Evolutionary conservation across 345 rosid species (phyloP).

Genomic region (Citrus inodora): DNA sequence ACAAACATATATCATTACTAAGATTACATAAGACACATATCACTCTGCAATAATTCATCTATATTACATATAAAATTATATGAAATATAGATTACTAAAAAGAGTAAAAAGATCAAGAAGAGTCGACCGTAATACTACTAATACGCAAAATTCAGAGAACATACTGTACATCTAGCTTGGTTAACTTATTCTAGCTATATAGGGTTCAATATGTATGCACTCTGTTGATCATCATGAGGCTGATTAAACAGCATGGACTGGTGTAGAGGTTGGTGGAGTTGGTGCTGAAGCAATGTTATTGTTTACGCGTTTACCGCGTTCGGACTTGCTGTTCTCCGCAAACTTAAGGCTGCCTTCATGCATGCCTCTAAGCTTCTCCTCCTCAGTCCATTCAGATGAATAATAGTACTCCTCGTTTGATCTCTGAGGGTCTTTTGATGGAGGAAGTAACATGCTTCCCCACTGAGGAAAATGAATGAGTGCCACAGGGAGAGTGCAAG

Average conservation of each 20-base stretch:
- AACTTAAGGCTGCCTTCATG: conserved; percentile 67
- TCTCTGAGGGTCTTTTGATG: conserved; percentile 40
- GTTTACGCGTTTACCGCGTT: conserved; percentile 44
- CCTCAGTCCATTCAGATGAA: conserved; percentile 58
- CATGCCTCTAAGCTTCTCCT: conserved; percentile 56
- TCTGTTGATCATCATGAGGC: background rate
- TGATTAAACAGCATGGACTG: conserved; percentile 41
- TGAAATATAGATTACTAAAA: background rate
- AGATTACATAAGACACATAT: background rate
- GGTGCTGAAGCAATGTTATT: conserved; percentile 31
- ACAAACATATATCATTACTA: background rate
- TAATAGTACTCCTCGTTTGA: conserved; percentile 59
- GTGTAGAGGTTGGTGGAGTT: conserved; percentile 44
- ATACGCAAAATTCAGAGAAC: background rate
- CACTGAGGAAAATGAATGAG: conserved; percentile 77
- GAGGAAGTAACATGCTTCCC: conserved; percentile 70
- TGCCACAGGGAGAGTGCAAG: conserved; percentile 58
- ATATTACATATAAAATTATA: background rate
- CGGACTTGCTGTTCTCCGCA: conserved; percentile 67
- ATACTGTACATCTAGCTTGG: background rate
- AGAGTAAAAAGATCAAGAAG: background rate
- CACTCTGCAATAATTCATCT: background rate
- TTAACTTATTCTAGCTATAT: background rate
- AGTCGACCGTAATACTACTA: background rate
- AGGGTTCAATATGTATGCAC: background rate